Percentiles rank a stretch among this genome's conserved stretches.
These are phyloP conservation scores for Diaporthe sp. DNA, from an alignment of 2,329 filamentous ascomycete genomes.

Conservation along the genomic window DNA sequence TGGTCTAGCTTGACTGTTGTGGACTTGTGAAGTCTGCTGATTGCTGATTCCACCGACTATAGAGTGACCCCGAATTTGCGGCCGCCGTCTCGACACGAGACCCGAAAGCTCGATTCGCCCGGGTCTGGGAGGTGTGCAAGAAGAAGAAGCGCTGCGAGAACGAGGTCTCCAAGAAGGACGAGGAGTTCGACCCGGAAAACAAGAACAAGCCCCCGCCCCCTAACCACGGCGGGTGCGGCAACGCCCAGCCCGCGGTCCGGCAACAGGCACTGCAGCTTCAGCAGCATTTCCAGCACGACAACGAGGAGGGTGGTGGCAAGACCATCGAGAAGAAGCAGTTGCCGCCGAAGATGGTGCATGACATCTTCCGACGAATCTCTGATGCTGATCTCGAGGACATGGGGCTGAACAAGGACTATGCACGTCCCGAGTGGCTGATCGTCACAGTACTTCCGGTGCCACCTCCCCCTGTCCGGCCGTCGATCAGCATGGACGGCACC, in stretches of 20 bases:
- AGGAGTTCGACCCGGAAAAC: conserved; percentile 73
- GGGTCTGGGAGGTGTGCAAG: conserved; percentile 93
- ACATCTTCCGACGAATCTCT: conserved; percentile 87
- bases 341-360: conserved; percentile 85
- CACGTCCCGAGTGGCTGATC: conserved; percentile 98
- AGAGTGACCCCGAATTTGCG: conserved; percentile 88
- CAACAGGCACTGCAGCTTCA: conserved; percentile 88
- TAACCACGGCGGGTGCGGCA: conserved; percentile 93
- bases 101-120: conserved; percentile 93
- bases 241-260: conserved; percentile 88
- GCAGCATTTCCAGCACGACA: conserved; percentile 41
- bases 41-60: conserved; percentile 66
- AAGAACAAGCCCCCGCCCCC: conserved; percentile 68
- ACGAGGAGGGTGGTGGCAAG: conserved; percentile 77
- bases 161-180: conserved; percentile 76
- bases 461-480: conserved; percentile 94
- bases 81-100: conserved; percentile 88
- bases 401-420: conserved; percentile 94
- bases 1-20: conserved; percentile 73
- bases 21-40: conserved; percentile 56
- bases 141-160: conserved; percentile 87
- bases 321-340: conserved; percentile 85
- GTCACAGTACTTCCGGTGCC: conserved; percentile 95
- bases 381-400: conserved; percentile 87
- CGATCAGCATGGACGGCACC: conserved; percentile 96